Base-by-base conservation (phyloP, 2,329 filamentous ascomycete species). In the Dothistroma pini region DNA sequence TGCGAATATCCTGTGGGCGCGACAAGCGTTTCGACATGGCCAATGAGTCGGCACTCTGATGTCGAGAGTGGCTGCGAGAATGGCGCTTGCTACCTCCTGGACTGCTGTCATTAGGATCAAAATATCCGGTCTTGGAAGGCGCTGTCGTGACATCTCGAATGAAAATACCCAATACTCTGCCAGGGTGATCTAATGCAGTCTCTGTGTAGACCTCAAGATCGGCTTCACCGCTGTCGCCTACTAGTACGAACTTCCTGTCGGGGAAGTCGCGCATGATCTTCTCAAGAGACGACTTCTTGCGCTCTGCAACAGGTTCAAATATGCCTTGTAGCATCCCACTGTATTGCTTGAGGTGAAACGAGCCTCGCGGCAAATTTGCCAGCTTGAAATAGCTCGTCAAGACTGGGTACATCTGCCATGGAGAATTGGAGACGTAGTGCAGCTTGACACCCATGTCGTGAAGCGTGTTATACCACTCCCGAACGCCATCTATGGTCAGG, bases 391-490 rank as follows among this genome's bases (percentile, higher is more conserved):
- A 99, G 57, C 85, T 91, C 5, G 90, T 89, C 11, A 99, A 79
- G 2, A 97, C 86, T 0, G 95, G 95, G 69, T 91, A 99, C 7
- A 99, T 83, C 74, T 99, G 96, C 96, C 96, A 99, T 0, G 95
- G 95, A 55, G 93, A 96, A 76, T 99, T 99, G n/a, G 95, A 99
- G 66, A 96, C 96, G 75, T 99, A 99, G 73, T 99, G 96, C 56
- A 99, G 84, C 69, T 87, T 86, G 25, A 97, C 93, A 19, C 93
- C 92, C 78, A 93, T 86, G 21, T 86, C 81, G 44, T 89, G 83
- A 77, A 99, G 82, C 21, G 81, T 81, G 38, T 81, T 86, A 72
- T 97, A 99, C 93, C 95, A 97, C 64, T 96, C 91, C 60, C 82
- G 85, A 21, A 97, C 93, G 1, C 95, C 95, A 16, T 92, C 88